Evolutionary conservation across 108 stramenopile genomes (phyloP).

Genomic region (Fragilaria crotonensis): DNA sequence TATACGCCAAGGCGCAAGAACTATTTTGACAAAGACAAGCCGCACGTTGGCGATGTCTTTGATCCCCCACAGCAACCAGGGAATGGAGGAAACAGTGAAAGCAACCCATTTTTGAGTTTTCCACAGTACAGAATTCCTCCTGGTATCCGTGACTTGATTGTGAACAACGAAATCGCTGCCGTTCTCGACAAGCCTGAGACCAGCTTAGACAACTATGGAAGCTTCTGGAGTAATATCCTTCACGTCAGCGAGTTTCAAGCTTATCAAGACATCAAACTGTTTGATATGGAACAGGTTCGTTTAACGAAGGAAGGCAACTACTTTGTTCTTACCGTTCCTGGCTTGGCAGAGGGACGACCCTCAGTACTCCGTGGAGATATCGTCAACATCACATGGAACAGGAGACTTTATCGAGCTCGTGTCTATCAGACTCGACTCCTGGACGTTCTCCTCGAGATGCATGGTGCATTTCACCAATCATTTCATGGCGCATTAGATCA

Average conservation of each 20-base stretch:
- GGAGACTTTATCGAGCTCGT: conserved; percentile 23
- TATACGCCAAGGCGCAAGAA: too few species aligned
- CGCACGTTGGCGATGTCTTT: too few species aligned
- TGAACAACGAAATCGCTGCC: conserved; percentile 8
- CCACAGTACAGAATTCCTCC: neutral
- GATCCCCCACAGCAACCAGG: conserved; percentile 6
- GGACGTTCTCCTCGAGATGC: conserved; percentile 31
- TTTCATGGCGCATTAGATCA: conserved; percentile 23
- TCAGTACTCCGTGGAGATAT: conserved; percentile 54
- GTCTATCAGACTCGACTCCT: conserved; percentile 23
- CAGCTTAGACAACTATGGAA: conserved; percentile 21
- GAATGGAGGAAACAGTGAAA: neutral
- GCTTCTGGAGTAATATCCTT: conserved; percentile 36
- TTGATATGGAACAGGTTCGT: conserved; percentile 34
- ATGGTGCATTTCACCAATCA: conserved; percentile 13
- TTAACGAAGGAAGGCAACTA: conserved; percentile 18
- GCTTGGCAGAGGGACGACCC: conserved; percentile 54
- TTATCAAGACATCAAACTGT: conserved; percentile 32
- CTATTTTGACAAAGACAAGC: too few species aligned
- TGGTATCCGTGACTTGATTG: neutral
- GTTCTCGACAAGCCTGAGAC: neutral
- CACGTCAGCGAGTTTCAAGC: conserved; percentile 42
- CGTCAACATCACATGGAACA: conserved; percentile 22
- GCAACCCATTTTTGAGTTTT: neutral
- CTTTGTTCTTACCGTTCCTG: conserved; percentile 32